Evolutionary conservation across 1,284 basidiomycete genomes (phyloP).

Genomic region (Papiliotrema flavescens): DNA sequence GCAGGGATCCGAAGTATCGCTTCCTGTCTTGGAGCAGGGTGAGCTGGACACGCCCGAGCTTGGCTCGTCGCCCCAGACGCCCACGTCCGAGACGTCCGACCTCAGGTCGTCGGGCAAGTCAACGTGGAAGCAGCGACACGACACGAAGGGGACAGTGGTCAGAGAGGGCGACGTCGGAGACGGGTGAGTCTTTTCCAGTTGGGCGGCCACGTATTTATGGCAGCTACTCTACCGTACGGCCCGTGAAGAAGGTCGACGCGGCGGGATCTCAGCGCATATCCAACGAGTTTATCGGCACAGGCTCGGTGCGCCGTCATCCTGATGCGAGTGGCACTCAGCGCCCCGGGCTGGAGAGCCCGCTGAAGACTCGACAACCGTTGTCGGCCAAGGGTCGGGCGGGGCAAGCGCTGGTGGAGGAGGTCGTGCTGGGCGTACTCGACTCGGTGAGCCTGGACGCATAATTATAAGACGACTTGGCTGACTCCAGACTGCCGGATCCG

Average conservation of each 20-base stretch:
- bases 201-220: neutral
- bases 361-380: constrained; percentile 8
- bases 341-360: constrained; percentile 11
- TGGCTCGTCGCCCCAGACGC: constrained; percentile 22
- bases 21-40: constrained; percentile 27
- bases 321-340: constrained; percentile 11
- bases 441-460: constrained; percentile 53
- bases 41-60: constrained; percentile 15
- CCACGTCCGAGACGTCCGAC: constrained; percentile 18
- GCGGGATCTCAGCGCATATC: constrained; percentile 72
- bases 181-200: constrained; percentile 51
- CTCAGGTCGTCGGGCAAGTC: constrained; percentile 27
- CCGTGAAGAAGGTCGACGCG: constrained; percentile 85
- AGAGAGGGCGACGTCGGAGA: constrained; percentile 75
- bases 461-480: neutral
- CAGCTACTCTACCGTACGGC: constrained; percentile 76
- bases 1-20: constrained; percentile 27
- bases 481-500: constrained; percentile 66
- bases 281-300: constrained; percentile 67
- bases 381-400: constrained; percentile 59
- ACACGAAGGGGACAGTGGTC: constrained; percentile 69
- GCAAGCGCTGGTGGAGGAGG: constrained; percentile 68
- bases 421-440: constrained; percentile 70
- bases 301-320: constrained; percentile 17
- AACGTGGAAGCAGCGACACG: constrained; percentile 63